These are phyloP conservation scores for Theileria parva DNA, from an alignment of 169 alveolate genomes.

Conservation along the genomic window DNA sequence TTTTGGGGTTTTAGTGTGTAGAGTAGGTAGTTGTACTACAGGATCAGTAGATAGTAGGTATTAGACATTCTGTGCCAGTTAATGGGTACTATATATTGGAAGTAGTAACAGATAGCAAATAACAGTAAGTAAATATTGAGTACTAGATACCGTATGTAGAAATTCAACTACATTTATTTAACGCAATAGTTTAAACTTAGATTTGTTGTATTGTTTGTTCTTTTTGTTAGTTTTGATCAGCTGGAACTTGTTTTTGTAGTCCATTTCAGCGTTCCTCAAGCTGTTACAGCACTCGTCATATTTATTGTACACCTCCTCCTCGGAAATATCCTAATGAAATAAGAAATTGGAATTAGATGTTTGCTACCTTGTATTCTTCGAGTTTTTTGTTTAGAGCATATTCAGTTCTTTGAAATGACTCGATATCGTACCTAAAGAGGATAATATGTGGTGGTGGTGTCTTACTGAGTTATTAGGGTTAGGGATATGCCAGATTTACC, in stretches of 20 bases:
- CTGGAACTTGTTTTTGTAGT: conserved; percentile 11
- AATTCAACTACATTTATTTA: background rate
- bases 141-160: background rate
- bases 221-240: conserved; percentile 9
- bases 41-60: too few species aligned
- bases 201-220: conserved; percentile 11
- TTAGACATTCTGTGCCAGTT: too few species aligned
- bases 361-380: conserved; percentile 59
- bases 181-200: conserved; percentile 6
- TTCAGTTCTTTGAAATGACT: conserved; percentile 89
- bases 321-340: conserved; percentile 1
- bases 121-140: too few species aligned
- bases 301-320: conserved; percentile 3
- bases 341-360: background rate
- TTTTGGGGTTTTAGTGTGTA: too few species aligned
- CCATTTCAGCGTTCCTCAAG: conserved; percentile 12
- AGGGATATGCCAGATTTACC: conserved; percentile 97
- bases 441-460: background rate
- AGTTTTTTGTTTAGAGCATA: conserved; percentile 86
- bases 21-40: too few species aligned
- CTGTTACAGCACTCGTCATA: conserved; percentile 3
- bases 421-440: conserved; percentile 85
- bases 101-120: too few species aligned
- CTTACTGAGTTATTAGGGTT: conserved; percentile 91
- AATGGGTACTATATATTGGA: too few species aligned